Conservation (phyloP, 179 eudicot species). For the Amaranthus tricolor region DNA sequence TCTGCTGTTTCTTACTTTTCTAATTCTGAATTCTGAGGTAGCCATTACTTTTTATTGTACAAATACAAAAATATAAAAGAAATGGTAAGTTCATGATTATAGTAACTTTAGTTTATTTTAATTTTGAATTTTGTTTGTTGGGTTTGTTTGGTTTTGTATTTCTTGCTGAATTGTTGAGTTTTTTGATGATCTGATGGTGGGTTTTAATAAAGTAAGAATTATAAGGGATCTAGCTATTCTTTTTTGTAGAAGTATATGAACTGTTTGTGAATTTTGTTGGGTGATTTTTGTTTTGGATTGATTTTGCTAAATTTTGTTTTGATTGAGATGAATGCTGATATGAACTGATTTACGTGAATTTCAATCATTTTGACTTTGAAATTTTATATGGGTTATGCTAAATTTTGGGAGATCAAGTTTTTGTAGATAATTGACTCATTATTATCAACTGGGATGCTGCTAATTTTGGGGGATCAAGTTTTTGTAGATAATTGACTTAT, state of each 20-base stretch:
- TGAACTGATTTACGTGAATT: not conserved
- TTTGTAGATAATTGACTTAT: not conserved
- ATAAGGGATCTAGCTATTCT: slow-evolving; percentile 3
- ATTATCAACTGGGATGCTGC: not conserved
- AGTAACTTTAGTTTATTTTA: not conserved
- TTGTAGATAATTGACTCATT: not conserved
- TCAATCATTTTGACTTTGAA: slow-evolving; percentile 16
- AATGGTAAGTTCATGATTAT: slow-evolving; percentile 27
- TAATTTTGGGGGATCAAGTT: not conserved
- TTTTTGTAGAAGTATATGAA: not conserved
- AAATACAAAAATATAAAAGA: too few relatives aligned
- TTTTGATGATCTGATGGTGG: slow-evolving; percentile 29
- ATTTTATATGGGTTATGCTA: slow-evolving; percentile 9
- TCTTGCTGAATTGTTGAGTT: not conserved
- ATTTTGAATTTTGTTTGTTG: not conserved
- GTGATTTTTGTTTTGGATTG: not conserved
- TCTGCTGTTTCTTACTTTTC: not conserved
- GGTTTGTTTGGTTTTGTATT: not conserved
- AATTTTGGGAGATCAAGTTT: slow-evolving; percentile 23
- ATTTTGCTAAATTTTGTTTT: not conserved
- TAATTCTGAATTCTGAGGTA: slow-evolving; percentile 6
- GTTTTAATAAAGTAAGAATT: not conserved
- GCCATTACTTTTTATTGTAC: slow-evolving; percentile 25
- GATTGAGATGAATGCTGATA: not conserved
- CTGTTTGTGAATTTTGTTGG: not conserved